Evolutionary conservation across 2,329 filamentous ascomycete genomes (phyloP).

Genomic region (Aureobasidium musti): DNA sequence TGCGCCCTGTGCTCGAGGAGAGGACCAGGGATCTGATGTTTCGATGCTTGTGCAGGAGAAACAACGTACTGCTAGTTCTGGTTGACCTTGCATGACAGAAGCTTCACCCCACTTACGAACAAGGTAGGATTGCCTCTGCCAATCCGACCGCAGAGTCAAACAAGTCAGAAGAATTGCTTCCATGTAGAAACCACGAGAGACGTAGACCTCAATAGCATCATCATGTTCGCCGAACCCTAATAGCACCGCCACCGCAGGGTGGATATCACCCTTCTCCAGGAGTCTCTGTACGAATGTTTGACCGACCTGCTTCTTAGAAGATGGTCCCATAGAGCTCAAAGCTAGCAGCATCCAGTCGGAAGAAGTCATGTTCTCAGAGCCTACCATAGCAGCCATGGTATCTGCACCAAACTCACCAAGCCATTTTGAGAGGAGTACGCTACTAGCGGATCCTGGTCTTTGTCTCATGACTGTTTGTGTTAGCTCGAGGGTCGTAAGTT

Average conservation of each 20-base stretch:
- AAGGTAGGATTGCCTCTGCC: slow-evolving; percentile 85
- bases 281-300: slow-evolving; percentile 88
- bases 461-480: slow-evolving; percentile 63
- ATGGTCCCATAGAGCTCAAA: slow-evolving; percentile 76
- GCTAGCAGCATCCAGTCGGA: slow-evolving; percentile 98
- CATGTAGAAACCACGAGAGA: slow-evolving; percentile 88
- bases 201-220: slow-evolving; percentile 94
- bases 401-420: slow-evolving; percentile 82
- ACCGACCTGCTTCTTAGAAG: slow-evolving; percentile 84
- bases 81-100: slow-evolving; percentile 81
- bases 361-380: slow-evolving; percentile 82
- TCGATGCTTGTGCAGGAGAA: slow-evolving; percentile 90
- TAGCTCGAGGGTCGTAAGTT: slow-evolving; percentile 30
- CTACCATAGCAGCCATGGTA: slow-evolving; percentile 71
- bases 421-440: slow-evolving; percentile 88
- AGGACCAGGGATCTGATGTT: slow-evolving; percentile 82
- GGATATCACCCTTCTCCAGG: slow-evolving; percentile 84
- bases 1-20: slow-evolving; percentile 71
- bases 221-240: slow-evolving; percentile 89
- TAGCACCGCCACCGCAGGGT: slow-evolving; percentile 89
- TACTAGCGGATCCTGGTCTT: slow-evolving; percentile 69
- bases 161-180: slow-evolving; percentile 89
- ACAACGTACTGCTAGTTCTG: slow-evolving; percentile 86
- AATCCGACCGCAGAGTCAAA: slow-evolving; percentile 78
- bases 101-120: slow-evolving; percentile 94